Evolutionary conservation across 2,329 filamentous ascomycete genomes (phyloP), one percentile per base, ranked within the genome.

Genomic region (Aciculosporium take): DNA sequence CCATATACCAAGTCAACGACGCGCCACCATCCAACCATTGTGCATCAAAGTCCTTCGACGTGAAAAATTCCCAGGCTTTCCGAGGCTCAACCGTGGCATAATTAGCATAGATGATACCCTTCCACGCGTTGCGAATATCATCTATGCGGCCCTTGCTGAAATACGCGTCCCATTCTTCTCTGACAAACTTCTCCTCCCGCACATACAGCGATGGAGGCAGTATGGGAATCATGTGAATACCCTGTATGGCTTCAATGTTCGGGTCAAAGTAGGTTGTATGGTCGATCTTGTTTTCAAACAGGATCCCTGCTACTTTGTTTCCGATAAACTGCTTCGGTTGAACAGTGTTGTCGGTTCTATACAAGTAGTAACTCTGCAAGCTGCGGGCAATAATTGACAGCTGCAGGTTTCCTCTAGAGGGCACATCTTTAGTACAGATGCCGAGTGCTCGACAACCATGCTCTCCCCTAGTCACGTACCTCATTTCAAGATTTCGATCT

Each of bases 281-380:
- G 58, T 96, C 85, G 41, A 87, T 73, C 63, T 96, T 96, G 67
- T 95, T 95, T 63, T 96, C 89, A 53, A 95, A 96, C 7, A 94
- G 57, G 48, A 80, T 80, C 5, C 76, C 75, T 2, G 70, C 68
- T 29, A 71, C 76, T 61, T 83, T 87, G 68, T 96, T 96, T 32
- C 67, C 74, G 47, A 84, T 78, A 56, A 93, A 94, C n/a, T 79
- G 66, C 1, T 69, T 51, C 0, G 89, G 89, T 52, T 94, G 76
- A 15, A 70, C 62, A 39, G 62, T 68, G 59, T 94, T 94, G 59
- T 72, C 65, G 30, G 61, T 67, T 5, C 71, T 69, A 66, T 94
- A 83, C 37, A 94, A 74, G 64, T 93, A 95, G 66, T 96, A 95
- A 43, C 75, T 68, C 45, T 76, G 74, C 43, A 95, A 66, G 28